Evolutionary conservation across 345 rosid genomes (phyloP).

Genomic region (Eutrema japonicum): DNA sequence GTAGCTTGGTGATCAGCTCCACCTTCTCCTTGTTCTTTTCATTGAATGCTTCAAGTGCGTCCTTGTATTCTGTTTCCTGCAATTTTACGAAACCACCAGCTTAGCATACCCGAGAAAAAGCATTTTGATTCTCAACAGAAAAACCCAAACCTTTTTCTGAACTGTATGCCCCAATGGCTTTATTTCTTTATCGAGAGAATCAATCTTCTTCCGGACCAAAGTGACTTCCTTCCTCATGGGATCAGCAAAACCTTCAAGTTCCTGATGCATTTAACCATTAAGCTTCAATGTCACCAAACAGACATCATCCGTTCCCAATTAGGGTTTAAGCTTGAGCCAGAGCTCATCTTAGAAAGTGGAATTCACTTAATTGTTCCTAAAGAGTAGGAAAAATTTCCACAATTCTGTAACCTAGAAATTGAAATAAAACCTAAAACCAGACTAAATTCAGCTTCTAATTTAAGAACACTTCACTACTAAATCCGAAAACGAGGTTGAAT

Average conservation of each 20-base stretch:
- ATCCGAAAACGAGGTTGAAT: slow-evolving; percentile 1
- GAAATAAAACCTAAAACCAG: slow-evolving; percentile 18
- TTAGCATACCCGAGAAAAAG: neutral
- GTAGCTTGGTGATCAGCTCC: slow-evolving; percentile 79
- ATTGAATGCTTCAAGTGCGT: slow-evolving; percentile 73
- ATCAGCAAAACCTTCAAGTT: slow-evolving; percentile 85
- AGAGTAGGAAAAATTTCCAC: neutral
- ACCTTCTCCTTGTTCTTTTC: slow-evolving; percentile 91
- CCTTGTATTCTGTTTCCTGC: slow-evolving; percentile 90
- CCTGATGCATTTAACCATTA: slow-evolving; percentile 50
- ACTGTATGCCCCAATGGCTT: slow-evolving; percentile 79
- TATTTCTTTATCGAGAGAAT: slow-evolving; percentile 83
- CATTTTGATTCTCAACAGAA: neutral
- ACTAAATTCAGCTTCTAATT: slow-evolving; percentile 29
- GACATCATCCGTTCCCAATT: slow-evolving; percentile 6
- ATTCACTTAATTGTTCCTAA: neutral
- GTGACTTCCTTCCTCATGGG: slow-evolving; percentile 96
- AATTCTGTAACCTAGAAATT: slow-evolving; percentile 10
- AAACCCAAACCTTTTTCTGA: slow-evolving; percentile 77
- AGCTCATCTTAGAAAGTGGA: slow-evolving; percentile 1
- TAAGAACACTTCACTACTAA: slow-evolving; percentile 1
- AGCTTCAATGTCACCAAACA: slow-evolving; percentile 11
- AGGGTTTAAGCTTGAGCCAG: neutral
- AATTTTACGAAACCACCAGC: slow-evolving; percentile 5
- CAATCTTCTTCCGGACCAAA: slow-evolving; percentile 81